Evolutionary conservation across 2,329 filamentous ascomycete species (phyloP), one percentile per base, ranked within the genome.

Genomic region (Dactylellina haptotyla): DNA sequence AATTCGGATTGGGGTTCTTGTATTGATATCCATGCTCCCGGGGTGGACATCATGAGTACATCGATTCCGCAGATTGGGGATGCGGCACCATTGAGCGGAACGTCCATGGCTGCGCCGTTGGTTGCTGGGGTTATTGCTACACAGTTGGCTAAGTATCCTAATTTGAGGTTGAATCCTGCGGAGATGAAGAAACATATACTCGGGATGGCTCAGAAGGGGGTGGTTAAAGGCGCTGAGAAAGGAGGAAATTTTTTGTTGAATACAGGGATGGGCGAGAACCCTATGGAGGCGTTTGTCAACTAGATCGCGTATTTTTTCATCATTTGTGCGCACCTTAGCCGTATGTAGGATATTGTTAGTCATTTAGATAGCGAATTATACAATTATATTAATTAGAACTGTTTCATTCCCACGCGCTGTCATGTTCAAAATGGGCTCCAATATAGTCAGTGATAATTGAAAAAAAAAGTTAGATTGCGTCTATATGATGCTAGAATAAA

Each of bases 51-150:
- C 1, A 32, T 37, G 1, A 71, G 58, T 26, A 56, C 56, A n/a
- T 25, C 30, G 10, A 18, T 50, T 20, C 18, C 25, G 20, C 30
- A 34, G 4, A 4, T 57, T 4, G 30, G 45, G 10, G 26, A 23
- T n/a, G 57, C 25, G 82, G 84, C 23, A 83, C 79, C 51, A 82
- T 78, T 30, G 83, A 87, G 18, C 14, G 88, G 87, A 30, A 89
- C 88, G 4, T 87, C 84, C 37, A 88, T 89, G 87, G 88, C 89
- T 25, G 85, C 85, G 14, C 89, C 89, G 1, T 88, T 77, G 12
- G 76, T 78, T 10, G 71, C 77, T n/a, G 77, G 77, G 10, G 67
- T 78, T 23, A 70, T 78, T 25, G 77, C 77, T 2, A 75, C 74
- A 43, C 34, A 70, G 12, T 62, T 78, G 14, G 66, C 59, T 2